phyloP scores from a whole-genome alignment of 2,329 filamentous ascomycete genomes.

The Trichoderma sp. region DNA sequence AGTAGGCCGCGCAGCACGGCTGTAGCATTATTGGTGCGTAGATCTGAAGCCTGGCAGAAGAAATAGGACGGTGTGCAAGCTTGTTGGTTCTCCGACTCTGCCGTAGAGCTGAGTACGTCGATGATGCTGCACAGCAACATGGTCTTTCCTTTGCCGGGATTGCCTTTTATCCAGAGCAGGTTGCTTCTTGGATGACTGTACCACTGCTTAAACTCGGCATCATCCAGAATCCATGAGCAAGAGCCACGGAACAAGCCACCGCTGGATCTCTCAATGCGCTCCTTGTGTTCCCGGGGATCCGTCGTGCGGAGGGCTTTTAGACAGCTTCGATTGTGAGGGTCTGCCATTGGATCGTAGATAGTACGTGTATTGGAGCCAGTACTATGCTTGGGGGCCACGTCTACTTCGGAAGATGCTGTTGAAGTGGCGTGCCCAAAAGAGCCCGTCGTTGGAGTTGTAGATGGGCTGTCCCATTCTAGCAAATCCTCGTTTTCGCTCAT shows the following conservation, averaged over 20 bases:
- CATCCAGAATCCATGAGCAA: slow-evolving; percentile 40
- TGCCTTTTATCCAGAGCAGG: slow-evolving; percentile 44
- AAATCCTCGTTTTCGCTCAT: neutral
- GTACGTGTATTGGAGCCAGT: neutral
- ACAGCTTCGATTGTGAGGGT: neutral
- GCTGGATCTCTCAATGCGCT: slow-evolving; percentile 39
- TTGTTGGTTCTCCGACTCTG: neutral
- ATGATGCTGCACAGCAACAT: slow-evolving; percentile 46
- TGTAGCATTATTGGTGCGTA: slow-evolving; percentile 40
- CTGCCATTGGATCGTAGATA: neutral
- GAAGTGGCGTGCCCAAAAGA: neutral
- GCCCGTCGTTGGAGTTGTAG: neutral
- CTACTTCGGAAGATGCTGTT: neutral
- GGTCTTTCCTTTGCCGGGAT: slow-evolving; percentile 48
- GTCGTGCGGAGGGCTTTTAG: slow-evolving; percentile 26
- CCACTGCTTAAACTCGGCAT: slow-evolving; percentile 31
- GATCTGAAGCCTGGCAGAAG: slow-evolving; percentile 30
- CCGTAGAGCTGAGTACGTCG: neutral
- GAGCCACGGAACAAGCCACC: slow-evolving; percentile 38
- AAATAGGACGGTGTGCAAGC: slow-evolving; percentile 21
- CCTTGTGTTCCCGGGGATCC: slow-evolving; percentile 37
- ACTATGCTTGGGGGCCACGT: neutral
- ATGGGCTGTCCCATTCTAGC: neutral
- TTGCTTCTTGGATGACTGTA: slow-evolving; percentile 8
- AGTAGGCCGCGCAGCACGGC: slow-evolving; percentile 48